Evolutionary conservation across 805 yeast genomes (phyloP).

Genomic region (Maudiozyma bulderi): DNA sequence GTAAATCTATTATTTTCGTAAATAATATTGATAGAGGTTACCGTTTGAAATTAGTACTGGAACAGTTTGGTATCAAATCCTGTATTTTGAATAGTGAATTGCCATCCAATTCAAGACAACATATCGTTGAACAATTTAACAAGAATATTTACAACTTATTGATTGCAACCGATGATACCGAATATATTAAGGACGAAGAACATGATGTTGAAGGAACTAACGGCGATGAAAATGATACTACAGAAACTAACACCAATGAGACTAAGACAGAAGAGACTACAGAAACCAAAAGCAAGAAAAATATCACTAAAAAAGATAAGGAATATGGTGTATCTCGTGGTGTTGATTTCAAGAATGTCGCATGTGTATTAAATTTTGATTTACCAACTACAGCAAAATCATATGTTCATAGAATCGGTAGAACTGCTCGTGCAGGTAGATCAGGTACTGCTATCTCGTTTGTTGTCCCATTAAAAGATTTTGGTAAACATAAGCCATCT

Average conservation of each 20-base stretch:
- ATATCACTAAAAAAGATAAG: slow-evolving; percentile 38
- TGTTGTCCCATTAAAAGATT: slow-evolving; percentile 72
- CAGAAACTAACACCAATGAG: slow-evolving; percentile 13
- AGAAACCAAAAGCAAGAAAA: slow-evolving; percentile 13
- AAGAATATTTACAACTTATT: slow-evolving; percentile 76
- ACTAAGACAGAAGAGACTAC: neutral
- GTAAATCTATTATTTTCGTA: slow-evolving; percentile 84
- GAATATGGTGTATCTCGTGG: slow-evolving; percentile 96
- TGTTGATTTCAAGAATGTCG: slow-evolving; percentile 90
- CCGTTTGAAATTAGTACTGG: slow-evolving; percentile 78
- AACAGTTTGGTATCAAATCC: slow-evolving; percentile 86
- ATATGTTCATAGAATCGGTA: slow-evolving; percentile 87
- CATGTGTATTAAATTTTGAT: slow-evolving; percentile 93
- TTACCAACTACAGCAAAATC: slow-evolving; percentile 82
- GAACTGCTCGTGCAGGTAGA: slow-evolving; percentile 97
- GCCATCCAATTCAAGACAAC: slow-evolving; percentile 86
- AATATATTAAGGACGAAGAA: slow-evolving; percentile 43
- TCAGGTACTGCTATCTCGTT: slow-evolving; percentile 91
- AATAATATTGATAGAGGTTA: slow-evolving; percentile 94
- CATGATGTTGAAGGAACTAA: slow-evolving; percentile 25
- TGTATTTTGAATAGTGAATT: slow-evolving; percentile 87
- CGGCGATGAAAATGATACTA: slow-evolving; percentile 6
- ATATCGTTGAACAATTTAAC: slow-evolving; percentile 91
- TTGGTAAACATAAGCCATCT: slow-evolving; percentile 84
- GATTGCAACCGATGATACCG: slow-evolving; percentile 92